Conservation (phyloP, 495 filamentous ascomycete genomes). For the Staphylotrichum tortipilum region DNA sequence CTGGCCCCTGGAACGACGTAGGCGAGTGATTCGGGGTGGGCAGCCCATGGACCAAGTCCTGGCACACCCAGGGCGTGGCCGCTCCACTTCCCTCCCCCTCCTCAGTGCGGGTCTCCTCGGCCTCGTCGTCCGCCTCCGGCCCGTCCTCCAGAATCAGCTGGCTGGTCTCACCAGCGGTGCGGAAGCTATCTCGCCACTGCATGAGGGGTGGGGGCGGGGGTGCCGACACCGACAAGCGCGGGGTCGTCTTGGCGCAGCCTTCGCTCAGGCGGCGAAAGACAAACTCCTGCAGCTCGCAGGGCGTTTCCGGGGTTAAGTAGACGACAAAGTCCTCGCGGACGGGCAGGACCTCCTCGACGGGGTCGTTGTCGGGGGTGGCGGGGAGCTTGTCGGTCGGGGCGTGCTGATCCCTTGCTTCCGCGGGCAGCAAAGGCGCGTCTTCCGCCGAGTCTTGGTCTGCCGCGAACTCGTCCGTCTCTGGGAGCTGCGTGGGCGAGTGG, state of each 20-base stretch:
- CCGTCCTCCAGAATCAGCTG: not conserved
- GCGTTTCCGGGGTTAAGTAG: conserved; percentile 26
- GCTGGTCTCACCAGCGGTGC: not conserved
- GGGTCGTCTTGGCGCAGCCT: conserved; percentile 19
- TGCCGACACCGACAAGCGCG: conserved; percentile 18
- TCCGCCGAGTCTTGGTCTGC: not conserved
- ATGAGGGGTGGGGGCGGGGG: conserved; percentile 4
- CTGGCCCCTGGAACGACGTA: conserved; percentile 1
- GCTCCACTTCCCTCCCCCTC: conserved; percentile 5
- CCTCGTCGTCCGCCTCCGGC: not conserved
- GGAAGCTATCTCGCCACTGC: not conserved
- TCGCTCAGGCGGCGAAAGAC: conserved; percentile 16
- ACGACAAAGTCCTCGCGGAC: conserved; percentile 37
- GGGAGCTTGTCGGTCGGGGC: rapidly evolving
- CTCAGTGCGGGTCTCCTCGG: not conserved
- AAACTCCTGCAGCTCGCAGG: conserved; percentile 20
- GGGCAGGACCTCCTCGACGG: conserved; percentile 29
- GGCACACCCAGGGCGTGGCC: not conserved
- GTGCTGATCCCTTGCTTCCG: too few relatives aligned
- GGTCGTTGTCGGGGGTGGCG: not conserved
- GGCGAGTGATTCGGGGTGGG: conserved; percentile 15
- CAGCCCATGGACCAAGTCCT: conserved; percentile 5
- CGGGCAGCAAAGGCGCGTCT: too few relatives aligned
- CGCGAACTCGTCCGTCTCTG: not conserved
- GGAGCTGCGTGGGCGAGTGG: not conserved